Evolutionary conservation across 1,284 basidiomycete genomes (phyloP), one percentile per base, ranked within the genome.

Genomic region (Apiotrichum mycotoxinovorans): DNA sequence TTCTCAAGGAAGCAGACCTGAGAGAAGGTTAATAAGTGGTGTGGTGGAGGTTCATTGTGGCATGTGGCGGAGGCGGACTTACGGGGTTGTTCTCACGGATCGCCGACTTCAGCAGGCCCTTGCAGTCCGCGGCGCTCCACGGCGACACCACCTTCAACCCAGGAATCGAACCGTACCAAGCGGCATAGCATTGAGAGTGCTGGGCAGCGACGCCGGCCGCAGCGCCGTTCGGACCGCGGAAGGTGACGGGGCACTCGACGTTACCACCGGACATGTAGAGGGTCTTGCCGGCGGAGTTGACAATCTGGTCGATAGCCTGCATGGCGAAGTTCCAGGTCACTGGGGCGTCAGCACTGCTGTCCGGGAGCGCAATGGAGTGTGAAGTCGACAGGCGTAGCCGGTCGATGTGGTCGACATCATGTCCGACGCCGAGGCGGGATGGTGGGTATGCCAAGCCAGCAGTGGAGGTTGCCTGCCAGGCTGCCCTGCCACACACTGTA

Each of bases 261-360:
- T 93, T 96, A 66, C 96, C 96, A 62, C 94, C 96, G 45, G 94
- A 98, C 96, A 99, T 99, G 85, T 99, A 99, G 81, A 97, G 93
- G 14, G 96, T 98, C 84, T 98, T 99, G 67, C 91, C 96, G 60
- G 89, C 96, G n/a, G 94, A 98, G 85, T 99, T 99, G 79, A 99
- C 90, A 66, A 99, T 98, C 78, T 99, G 96, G 80, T 99, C 96
- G 75, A 99, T 98, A 62, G 95, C 93, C 80, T 85, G 80, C 75
- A 76, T 76, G 66, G 67, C 70, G 52, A 74, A 73, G 70, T 74
- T 75, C 72, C 73, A 77, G 46, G 75, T 76, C 74, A 76, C 71
- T 74, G 65, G 33, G 41, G 41, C 7, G 48, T 51, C 11, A 51
- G 56, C 17, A 53, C n/a, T 14, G 34, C 3, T 3, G 44, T 30